phyloP scores from a whole-genome alignment of 805 yeast genomes.

The Wickerhamomyces silvicola region DNA sequence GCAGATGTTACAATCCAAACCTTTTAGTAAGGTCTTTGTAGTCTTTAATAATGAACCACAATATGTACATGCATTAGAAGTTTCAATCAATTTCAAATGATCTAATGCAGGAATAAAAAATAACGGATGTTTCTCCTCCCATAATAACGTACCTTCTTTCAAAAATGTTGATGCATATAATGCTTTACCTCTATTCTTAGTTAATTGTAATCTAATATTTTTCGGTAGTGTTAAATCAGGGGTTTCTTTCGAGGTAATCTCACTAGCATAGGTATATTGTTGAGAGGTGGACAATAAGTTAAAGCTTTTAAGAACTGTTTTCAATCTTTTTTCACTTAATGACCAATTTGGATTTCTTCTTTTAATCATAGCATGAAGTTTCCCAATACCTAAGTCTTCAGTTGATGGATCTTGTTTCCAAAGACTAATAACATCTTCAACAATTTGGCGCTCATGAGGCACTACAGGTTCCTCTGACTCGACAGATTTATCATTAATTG shows the following conservation, averaged over 20 bases:
- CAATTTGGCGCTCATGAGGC: slow-evolving; percentile 22
- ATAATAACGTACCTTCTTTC: slow-evolving; percentile 44
- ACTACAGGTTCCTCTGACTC: slow-evolving; percentile 13
- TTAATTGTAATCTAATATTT: slow-evolving; percentile 39
- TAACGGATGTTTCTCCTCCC: slow-evolving; percentile 57
- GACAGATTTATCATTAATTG: slow-evolving; percentile 22
- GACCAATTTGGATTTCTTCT: slow-evolving; percentile 54
- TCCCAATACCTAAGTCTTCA: slow-evolving; percentile 49
- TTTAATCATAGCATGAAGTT: slow-evolving; percentile 47
- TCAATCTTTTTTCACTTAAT: slow-evolving; percentile 51
- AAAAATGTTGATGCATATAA: slow-evolving; percentile 45
- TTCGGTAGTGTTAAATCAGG: slow-evolving; percentile 37
- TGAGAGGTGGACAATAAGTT: slow-evolving; percentile 43
- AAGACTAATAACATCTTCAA: slow-evolving; percentile 48
- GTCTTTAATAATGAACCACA: slow-evolving; percentile 46
- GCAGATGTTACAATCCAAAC: slow-evolving; percentile 63
- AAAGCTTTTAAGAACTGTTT: slow-evolving; percentile 45
- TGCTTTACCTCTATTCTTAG: slow-evolving; percentile 55
- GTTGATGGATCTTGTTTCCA: slow-evolving; percentile 66
- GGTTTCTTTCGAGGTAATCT: slow-evolving; percentile 45
- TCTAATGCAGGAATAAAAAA: slow-evolving; percentile 63
- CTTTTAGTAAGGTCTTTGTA: slow-evolving; percentile 25
- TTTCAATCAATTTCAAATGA: slow-evolving; percentile 47
- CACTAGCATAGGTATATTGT: slow-evolving; percentile 42
- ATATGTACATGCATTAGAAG: slow-evolving; percentile 63